phyloP scores from a whole-genome alignment of 768 basidiomycete genomes.

The Agrocybe pediades region DNA sequence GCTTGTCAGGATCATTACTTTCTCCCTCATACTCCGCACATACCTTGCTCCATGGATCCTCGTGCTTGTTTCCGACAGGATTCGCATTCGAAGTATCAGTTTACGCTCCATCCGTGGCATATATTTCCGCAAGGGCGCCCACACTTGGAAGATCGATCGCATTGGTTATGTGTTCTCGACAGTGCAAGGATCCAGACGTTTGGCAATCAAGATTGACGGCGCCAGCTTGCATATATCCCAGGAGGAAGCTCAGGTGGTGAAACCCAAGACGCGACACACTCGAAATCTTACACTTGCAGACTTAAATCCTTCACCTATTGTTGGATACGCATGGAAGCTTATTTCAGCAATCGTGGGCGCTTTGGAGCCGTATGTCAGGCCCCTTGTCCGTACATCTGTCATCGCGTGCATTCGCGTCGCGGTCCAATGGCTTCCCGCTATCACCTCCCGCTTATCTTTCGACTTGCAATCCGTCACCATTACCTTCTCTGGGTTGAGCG shows the following conservation, averaged over 20 bases:
- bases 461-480: conserved; percentile 61
- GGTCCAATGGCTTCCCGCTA: conserved; percentile 67
- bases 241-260: conserved; percentile 22
- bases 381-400: conserved; percentile 56
- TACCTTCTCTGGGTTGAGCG: conserved; percentile 52
- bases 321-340: conserved; percentile 38
- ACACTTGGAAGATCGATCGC: conserved; percentile 66
- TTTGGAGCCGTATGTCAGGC: conserved; percentile 64
- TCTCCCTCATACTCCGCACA: conserved; percentile 63
- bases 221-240: conserved; percentile 53
- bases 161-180: conserved; percentile 62
- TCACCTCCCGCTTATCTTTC: conserved; percentile 68
- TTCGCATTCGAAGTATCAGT: conserved; percentile 75
- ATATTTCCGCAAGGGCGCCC: conserved; percentile 58
- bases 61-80: conserved; percentile 56
- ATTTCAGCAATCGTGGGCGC: conserved; percentile 42
- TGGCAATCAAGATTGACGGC: conserved; percentile 67
- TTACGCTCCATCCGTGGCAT: conserved; percentile 77
- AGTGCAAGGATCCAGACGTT: conserved; percentile 49
- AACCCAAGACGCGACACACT: conserved; percentile 32
- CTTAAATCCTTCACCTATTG: conserved; percentile 47
- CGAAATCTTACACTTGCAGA: conserved; percentile 49
- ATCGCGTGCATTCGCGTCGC: conserved; percentile 55
- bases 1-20: conserved; percentile 49
- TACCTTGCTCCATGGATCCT: conserved; percentile 70